phyloP scores from a whole-genome alignment of 805 yeast species.

The Barnettozyma botsteinii region DNA sequence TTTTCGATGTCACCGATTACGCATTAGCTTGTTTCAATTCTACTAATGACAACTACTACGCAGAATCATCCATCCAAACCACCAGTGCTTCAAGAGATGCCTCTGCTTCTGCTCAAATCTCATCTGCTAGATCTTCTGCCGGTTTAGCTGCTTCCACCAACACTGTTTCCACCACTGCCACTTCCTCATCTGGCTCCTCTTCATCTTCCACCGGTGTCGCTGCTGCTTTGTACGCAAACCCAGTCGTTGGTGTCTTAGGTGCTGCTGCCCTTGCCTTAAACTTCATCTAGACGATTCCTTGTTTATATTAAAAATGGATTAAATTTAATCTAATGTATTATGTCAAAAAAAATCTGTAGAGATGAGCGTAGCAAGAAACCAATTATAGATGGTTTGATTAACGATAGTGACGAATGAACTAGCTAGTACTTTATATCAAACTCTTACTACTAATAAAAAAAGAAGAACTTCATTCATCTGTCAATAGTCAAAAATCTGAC shows the following conservation, averaged over 20 bases:
- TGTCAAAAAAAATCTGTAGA: too few relatives aligned
- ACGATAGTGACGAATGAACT: too few relatives aligned
- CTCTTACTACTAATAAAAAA: too few relatives aligned
- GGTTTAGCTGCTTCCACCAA: constrained; percentile 15
- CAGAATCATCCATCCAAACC: constrained; percentile 25
- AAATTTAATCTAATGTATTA: constrained; percentile 1
- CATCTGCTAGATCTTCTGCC: constrained; percentile 18
- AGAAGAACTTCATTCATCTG: too few relatives aligned
- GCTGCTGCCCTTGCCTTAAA: constrained; percentile 19
- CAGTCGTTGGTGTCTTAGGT: constrained; percentile 21
- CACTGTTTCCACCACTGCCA: constrained; percentile 8
- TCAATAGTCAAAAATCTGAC: too few relatives aligned
- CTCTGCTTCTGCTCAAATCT: constrained; percentile 10
- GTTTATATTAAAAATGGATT: not conserved
- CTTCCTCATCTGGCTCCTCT: constrained; percentile 14
- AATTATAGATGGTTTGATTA: too few relatives aligned
- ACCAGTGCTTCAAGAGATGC: constrained; percentile 23
- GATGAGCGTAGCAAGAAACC: too few relatives aligned
- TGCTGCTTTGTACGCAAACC: constrained; percentile 13
- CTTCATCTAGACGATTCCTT: constrained; percentile 11
- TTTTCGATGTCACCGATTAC: constrained; percentile 30
- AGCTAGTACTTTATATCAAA: too few relatives aligned
- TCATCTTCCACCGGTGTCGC: constrained; percentile 15
- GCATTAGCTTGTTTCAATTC: constrained; percentile 39
- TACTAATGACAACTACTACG: constrained; percentile 34